phyloP scores from a whole-genome alignment of 257 asterid genomes.

The Vinca minor region DNA sequence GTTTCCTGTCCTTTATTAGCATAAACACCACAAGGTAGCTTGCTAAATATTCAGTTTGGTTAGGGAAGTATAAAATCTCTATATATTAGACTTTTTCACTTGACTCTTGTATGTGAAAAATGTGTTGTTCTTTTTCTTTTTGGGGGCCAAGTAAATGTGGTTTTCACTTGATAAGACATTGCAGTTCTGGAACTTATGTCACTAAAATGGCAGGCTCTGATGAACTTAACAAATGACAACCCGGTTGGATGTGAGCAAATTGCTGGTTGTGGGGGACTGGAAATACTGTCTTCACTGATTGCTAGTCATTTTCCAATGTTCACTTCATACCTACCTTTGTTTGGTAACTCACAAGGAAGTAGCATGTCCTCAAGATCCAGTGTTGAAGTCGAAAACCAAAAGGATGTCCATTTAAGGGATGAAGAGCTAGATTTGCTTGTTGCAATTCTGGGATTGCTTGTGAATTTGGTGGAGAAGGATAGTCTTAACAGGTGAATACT shows the following conservation, averaged over 20 bases:
- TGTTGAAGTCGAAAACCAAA: constrained; percentile 25
- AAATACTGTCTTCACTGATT: constrained; percentile 52
- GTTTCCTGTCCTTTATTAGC: constrained; percentile 3
- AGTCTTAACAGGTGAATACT: constrained; percentile 45
- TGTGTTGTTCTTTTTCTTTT: too few relatives aligned
- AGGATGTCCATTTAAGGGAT: constrained; percentile 39
- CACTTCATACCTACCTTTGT: constrained; percentile 24
- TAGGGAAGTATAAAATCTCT: too few relatives aligned
- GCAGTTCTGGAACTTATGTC: not conserved
- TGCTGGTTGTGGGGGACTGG: constrained; percentile 61
- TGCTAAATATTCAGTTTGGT: not conserved
- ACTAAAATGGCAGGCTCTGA: constrained; percentile 51
- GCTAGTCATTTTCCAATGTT: constrained; percentile 57
- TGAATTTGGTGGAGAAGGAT: constrained; percentile 78
- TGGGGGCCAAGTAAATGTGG: too few relatives aligned
- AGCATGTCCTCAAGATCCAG: constrained; percentile 28
- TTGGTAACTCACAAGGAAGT: constrained; percentile 18
- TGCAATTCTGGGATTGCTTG: constrained; percentile 78
- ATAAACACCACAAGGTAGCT: not conserved
- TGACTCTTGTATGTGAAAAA: not conserved
- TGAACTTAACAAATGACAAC: constrained; percentile 75
- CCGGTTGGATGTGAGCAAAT: constrained; percentile 68
- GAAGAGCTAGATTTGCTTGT: constrained; percentile 74
- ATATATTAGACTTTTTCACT: not conserved
- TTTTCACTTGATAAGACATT: not conserved